phyloP scores from a whole-genome alignment of 257 asterid species.

The Jacaranda copaia region DNA sequence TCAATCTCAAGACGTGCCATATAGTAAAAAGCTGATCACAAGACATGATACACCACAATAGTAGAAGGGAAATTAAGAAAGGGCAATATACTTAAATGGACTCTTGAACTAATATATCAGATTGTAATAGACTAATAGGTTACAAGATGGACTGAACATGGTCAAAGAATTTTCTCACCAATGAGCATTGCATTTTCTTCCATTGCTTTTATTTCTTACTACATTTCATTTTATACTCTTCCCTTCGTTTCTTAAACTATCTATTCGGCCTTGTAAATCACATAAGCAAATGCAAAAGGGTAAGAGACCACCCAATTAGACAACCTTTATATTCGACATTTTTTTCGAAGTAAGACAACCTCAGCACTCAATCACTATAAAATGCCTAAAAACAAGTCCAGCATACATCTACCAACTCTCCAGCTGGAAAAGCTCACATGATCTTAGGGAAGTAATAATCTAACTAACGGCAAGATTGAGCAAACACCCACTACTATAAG shows the following conservation, averaged over 20 bases:
- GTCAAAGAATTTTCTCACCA: constrained; percentile 19
- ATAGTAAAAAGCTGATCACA: too few relatives aligned
- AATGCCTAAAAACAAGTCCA: too few relatives aligned
- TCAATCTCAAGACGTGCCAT: too few relatives aligned
- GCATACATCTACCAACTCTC: too few relatives aligned
- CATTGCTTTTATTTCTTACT: constrained; percentile 1
- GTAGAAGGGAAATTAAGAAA: background rate
- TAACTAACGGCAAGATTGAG: background rate
- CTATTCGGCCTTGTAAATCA: constrained; percentile 24
- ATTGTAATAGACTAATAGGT: constrained; percentile 16
- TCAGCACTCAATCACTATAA: background rate
- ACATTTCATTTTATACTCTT: background rate
- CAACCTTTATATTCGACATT: background rate
- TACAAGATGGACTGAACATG: background rate
- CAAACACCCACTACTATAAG: too few relatives aligned
- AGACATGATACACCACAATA: background rate
- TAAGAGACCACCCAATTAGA: background rate
- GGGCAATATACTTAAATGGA: background rate
- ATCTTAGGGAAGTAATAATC: background rate
- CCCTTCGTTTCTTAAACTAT: background rate
- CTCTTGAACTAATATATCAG: background rate
- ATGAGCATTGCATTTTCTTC: background rate
- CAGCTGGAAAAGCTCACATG: background rate
- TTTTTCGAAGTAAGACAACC: background rate
- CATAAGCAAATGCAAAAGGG: constrained; percentile 9